A percentile compares a stretch with the other conserved stretches of the same genome.
Conservation (phyloP, 306 rosid genomes). For the Prunus armeniaca region DNA sequence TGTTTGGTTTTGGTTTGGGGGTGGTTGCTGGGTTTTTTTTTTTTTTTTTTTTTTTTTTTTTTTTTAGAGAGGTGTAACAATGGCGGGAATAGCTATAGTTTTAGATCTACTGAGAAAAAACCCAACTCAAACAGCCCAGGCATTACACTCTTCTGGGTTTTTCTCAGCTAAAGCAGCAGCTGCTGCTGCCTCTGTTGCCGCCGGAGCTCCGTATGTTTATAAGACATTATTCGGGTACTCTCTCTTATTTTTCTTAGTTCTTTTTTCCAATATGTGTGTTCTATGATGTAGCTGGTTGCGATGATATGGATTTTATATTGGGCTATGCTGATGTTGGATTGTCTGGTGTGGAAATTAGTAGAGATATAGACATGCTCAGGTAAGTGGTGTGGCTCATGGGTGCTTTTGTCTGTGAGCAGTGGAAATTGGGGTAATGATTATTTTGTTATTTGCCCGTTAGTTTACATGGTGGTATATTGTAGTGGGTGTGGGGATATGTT, state of each 20-base stretch:
- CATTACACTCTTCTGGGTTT: constrained; percentile 53
- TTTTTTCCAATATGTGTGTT: constrained; percentile 4
- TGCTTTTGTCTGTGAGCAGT: neutral
- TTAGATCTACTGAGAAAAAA: constrained; percentile 72
- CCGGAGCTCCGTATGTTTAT: constrained; percentile 54
- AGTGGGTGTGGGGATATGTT: neutral
- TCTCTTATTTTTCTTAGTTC: neutral
- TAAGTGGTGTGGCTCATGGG: neutral
- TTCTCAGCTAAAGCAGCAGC: constrained; percentile 62
- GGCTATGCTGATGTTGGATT: neutral
- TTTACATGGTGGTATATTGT: neutral
- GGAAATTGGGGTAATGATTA: neutral
- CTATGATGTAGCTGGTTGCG: neutral
- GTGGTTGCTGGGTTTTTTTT: constrained; percentile 15
- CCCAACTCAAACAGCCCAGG: constrained; percentile 32
- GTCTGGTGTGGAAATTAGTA: neutral
- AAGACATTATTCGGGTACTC: constrained; percentile 58
- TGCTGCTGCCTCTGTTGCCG: constrained; percentile 57
- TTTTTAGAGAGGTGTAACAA: constrained; percentile 24
- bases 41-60: too few relatives aligned
- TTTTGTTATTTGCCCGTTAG: neutral
- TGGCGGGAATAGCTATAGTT: constrained; percentile 75
- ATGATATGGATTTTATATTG: neutral
- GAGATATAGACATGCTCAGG: neutral
- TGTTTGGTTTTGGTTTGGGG: constrained; percentile 2